Evolutionary conservation across 164 flowering plant species (phyloP), one percentile per base, ranked within the genome.

Genomic region (Nymphaea colorata): DNA sequence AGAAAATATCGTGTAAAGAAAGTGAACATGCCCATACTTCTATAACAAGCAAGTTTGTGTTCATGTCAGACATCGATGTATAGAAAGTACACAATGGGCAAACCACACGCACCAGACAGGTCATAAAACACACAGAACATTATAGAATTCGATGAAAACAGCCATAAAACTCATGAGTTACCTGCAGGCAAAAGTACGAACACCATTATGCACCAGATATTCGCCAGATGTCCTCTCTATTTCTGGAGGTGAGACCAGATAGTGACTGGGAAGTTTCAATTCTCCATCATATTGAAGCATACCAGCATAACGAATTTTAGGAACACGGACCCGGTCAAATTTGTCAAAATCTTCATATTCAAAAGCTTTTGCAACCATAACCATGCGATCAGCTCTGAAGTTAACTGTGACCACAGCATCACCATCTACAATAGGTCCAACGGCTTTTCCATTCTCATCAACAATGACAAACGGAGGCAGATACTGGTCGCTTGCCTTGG

Each of bases 241-340:
- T 78, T 88, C 93, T 8, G 98, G 98, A 67, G 98, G 98, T 69
- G 88, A 78, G 65, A 94, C 98, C 68, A 94, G 96, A 78, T 89
- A 89, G 7, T 73, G 75, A 59, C 67, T 86, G 25, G 98, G 98
- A 70, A 94, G 95, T 81, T 84, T 84, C 83, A 94, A 76, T 74
- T 91, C 98, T 2, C 98, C 98, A 81, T 94, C 98, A 75, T 94
- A 94, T 67, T 94, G 91, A 72, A 94, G 93, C 98, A 94, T 94
- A 43, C 98, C 98, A 69, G 97, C 96, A 72, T 91, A 94, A 41
- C 75, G 93, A 43, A 94, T 94, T 72, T 94, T 94, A 64, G 98
- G 98, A 72, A 82, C 72, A 25, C 97, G 80, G 60, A 94, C 96
- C 61, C 98, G 80, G 53, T 94, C 98, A 79, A 94, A 91, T 73